A percentile compares a stretch with the other conserved stretches of the same genome.
Evolutionary conservation across 805 yeast genomes (phyloP).

Genomic region (Priceomyces haplophilus): DNA sequence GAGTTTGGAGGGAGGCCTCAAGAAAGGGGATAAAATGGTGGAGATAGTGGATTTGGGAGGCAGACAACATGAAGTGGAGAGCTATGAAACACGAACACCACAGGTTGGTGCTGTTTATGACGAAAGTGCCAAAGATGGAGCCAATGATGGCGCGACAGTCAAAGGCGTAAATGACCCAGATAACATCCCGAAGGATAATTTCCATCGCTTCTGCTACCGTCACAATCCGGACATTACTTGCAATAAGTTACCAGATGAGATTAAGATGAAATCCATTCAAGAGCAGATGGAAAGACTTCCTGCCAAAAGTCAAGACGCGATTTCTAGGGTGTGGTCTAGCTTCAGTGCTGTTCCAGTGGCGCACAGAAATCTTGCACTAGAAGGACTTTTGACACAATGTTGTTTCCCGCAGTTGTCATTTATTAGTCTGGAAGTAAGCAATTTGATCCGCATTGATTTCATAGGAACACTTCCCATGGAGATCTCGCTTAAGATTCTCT

Average conservation of each 20-base stretch:
- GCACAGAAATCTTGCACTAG: conserved; percentile 71
- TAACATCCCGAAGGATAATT: conserved; percentile 47
- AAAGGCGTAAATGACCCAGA: conserved; percentile 42
- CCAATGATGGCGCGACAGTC: conserved; percentile 23
- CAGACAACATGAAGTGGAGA: conserved; percentile 3
- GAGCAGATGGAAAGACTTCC: conserved; percentile 55
- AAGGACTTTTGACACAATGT: conserved; percentile 83
- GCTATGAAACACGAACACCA: not conserved
- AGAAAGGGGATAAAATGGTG: not conserved
- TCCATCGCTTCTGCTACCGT: conserved; percentile 78
- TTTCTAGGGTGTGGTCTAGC: conserved; percentile 79
- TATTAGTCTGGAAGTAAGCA: conserved; percentile 73
- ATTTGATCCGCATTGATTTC: conserved; percentile 84
- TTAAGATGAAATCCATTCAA: conserved; percentile 64
- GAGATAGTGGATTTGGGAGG: not conserved
- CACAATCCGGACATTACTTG: conserved; percentile 88
- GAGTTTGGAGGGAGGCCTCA: not conserved
- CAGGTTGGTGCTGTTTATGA: not conserved
- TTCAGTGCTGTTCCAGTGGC: conserved; percentile 71
- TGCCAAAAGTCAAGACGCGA: conserved; percentile 68
- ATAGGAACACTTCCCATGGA: conserved; percentile 83
- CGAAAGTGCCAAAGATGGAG: conserved; percentile 26
- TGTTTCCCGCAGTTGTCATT: conserved; percentile 94
- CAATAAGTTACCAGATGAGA: conserved; percentile 63
- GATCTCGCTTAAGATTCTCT: conserved; percentile 75